Evolutionary conservation across 2,329 filamentous ascomycete species (phyloP).

Genomic region (Claviceps fusiformis): DNA sequence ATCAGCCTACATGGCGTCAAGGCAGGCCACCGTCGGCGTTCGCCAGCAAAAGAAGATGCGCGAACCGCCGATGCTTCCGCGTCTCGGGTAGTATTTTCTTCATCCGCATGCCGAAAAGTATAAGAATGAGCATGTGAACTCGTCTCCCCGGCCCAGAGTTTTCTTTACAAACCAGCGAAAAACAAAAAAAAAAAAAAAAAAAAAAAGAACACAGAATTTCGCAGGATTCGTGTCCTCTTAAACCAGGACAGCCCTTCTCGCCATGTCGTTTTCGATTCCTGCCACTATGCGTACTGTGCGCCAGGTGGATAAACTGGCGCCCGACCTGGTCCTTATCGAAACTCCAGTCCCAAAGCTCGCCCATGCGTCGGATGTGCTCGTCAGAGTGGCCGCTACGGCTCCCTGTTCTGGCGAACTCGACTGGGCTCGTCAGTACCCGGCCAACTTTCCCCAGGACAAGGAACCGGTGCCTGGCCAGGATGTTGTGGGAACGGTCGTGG

Average conservation of each 20-base stretch:
- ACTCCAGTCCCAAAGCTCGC: background rate
- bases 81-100: too few relatives aligned
- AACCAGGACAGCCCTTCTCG: background rate
- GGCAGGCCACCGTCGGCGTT: background rate
- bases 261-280: background rate
- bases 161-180: background rate
- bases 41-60: background rate
- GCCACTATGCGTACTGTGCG: constrained; percentile 1
- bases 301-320: background rate
- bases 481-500: constrained; percentile 24
- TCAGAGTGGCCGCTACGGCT: constrained; percentile 20
- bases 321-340: background rate
- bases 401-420: constrained; percentile 20
- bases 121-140: background rate
- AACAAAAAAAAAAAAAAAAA: too few relatives aligned
- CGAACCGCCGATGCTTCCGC: background rate
- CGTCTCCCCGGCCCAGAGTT: background rate
- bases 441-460: constrained; percentile 10
- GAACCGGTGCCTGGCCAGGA: constrained; percentile 24
- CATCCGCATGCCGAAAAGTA: background rate
- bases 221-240: background rate
- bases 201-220: too few relatives aligned
- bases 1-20: background rate
- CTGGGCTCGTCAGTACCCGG: constrained; percentile 15
- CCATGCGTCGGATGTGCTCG: constrained; percentile 8